Conservation (phyloP, 495 filamentous ascomycete genomes). For the Tuber brumale region DNA sequence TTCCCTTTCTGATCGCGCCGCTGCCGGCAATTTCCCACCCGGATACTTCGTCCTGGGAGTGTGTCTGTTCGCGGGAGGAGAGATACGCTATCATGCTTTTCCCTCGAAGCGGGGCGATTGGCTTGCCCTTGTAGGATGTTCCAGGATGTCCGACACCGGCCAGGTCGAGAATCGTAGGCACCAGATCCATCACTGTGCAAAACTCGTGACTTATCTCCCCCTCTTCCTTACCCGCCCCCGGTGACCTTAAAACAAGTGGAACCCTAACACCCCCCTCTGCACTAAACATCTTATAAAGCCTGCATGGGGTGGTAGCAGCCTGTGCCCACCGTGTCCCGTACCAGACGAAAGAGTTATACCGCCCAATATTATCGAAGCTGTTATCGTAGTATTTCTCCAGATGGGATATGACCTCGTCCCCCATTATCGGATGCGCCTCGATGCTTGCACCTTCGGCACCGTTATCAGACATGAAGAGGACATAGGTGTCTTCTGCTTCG, state of each 20-base stretch:
- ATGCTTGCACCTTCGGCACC: conserved; percentile 59
- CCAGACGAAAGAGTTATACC: conserved; percentile 58
- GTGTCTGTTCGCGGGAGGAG: conserved; percentile 13
- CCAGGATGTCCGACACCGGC: conserved; percentile 56
- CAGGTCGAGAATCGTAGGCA: conserved; percentile 56
- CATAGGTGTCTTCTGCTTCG: conserved; percentile 59
- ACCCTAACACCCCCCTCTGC: conserved; percentile 58
- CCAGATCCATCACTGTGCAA: conserved; percentile 60
- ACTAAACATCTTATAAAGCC: conserved; percentile 57
- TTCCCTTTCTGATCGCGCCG: conserved; percentile 44
- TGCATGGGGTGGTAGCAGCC: conserved; percentile 58
- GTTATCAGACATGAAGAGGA: conserved; percentile 61
- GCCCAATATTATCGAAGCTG: conserved; percentile 56
- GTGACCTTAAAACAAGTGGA: conserved; percentile 42
- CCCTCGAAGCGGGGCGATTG: conserved; percentile 57
- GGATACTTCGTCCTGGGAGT: conserved; percentile 31
- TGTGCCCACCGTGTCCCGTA: conserved; percentile 61
- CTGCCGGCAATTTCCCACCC: conserved; percentile 46
- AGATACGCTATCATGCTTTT: conserved; percentile 35
- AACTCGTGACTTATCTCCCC: conserved; percentile 52
- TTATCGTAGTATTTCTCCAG: conserved; percentile 60
- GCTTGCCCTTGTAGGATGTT: conserved; percentile 52
- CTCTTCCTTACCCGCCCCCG: conserved; percentile 18
- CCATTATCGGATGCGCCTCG: conserved; percentile 53
- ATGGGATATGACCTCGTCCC: conserved; percentile 48